Conservation (phyloP, 176 grass and related monocot genomes). For the Saccharum officinarum region DNA sequence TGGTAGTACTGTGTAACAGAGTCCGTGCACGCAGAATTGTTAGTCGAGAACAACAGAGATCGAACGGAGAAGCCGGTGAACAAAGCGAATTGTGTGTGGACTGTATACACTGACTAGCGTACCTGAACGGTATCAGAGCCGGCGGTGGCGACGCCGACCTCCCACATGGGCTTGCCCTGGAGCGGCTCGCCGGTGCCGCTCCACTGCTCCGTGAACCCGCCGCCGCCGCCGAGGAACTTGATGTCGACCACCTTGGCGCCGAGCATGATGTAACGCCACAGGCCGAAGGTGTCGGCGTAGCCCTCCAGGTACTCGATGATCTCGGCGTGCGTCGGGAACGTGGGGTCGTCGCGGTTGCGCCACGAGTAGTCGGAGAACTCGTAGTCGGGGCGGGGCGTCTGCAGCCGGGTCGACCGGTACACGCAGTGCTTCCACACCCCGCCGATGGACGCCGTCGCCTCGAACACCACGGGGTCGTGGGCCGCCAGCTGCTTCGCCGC, state of each 20-base stretch:
- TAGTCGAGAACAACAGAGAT: too few species aligned
- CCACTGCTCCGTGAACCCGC: slow-evolving; percentile 65
- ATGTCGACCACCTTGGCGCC: slow-evolving; percentile 77
- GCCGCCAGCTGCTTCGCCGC: slow-evolving; percentile 78
- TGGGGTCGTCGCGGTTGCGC: slow-evolving; percentile 71
- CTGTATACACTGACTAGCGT: too few species aligned
- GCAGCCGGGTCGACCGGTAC: slow-evolving; percentile 81
- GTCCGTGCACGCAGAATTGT: too few species aligned
- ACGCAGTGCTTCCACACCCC: slow-evolving; percentile 95
- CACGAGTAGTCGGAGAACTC: slow-evolving; percentile 95
- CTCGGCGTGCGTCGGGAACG: slow-evolving; percentile 80
- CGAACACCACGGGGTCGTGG: slow-evolving; percentile 80
- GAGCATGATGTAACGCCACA: slow-evolving; percentile 70
- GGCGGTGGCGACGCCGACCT: slow-evolving; percentile 63
- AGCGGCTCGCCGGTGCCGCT: slow-evolving; percentile 50
- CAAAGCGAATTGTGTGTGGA: too few species aligned
- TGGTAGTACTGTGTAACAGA: slow-evolving; percentile 44
- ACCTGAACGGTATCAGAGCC: slow-evolving; percentile 55
- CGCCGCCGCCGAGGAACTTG: slow-evolving; percentile 59
- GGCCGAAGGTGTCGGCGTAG: slow-evolving; percentile 68
- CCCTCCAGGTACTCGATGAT: slow-evolving; percentile 87
- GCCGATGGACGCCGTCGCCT: slow-evolving; percentile 68
- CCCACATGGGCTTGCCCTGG: slow-evolving; percentile 68
- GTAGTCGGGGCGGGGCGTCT: slow-evolving; percentile 88
- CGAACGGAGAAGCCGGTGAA: neutral